Percentiles rank a stretch among this genome's conserved stretches.
phyloP scores from a whole-genome alignment of 805 yeast species.

The Wickerhamomyces bovis region DNA sequence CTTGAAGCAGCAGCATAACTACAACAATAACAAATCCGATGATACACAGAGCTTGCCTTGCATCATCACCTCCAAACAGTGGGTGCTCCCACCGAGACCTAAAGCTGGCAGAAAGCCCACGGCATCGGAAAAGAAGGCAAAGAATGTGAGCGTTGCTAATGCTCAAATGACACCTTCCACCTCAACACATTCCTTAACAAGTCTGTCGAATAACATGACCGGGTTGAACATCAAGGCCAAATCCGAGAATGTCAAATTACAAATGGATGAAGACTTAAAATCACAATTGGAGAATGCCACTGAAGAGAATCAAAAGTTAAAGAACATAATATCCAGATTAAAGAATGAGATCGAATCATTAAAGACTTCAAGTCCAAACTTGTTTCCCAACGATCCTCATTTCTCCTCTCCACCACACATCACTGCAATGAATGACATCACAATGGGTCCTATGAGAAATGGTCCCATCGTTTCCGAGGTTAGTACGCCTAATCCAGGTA shows the following conservation, averaged over 20 bases:
- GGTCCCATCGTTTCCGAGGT: not conserved
- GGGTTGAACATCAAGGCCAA: not conserved
- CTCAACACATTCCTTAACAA: not conserved
- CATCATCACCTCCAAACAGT: conserved; percentile 55
- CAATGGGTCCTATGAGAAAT: not conserved
- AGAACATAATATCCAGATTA: conserved; percentile 33
- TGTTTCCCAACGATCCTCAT: not conserved
- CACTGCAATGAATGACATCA: not conserved
- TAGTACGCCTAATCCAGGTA: not conserved
- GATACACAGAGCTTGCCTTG: conserved; percentile 8
- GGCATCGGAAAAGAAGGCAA: conserved; percentile 9
- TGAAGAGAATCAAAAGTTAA: conserved; percentile 38
- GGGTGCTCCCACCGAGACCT: conserved; percentile 83
- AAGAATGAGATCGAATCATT: conserved; percentile 33
- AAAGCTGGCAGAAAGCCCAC: conserved; percentile 60
- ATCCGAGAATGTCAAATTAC: conserved; percentile 3
- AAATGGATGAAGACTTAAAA: conserved; percentile 26
- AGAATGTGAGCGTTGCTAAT: conserved; percentile 2
- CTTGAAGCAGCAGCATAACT: not conserved
- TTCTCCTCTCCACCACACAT: not conserved
- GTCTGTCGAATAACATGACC: not conserved
- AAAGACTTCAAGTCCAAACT: conserved; percentile 7
- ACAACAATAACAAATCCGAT: not conserved
- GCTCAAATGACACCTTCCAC: not conserved
- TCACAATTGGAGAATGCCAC: conserved; percentile 36